These are phyloP conservation scores for Boletellus ananiceps DNA, from an alignment of 768 basidiomycete genomes.

Conservation along the genomic window DNA sequence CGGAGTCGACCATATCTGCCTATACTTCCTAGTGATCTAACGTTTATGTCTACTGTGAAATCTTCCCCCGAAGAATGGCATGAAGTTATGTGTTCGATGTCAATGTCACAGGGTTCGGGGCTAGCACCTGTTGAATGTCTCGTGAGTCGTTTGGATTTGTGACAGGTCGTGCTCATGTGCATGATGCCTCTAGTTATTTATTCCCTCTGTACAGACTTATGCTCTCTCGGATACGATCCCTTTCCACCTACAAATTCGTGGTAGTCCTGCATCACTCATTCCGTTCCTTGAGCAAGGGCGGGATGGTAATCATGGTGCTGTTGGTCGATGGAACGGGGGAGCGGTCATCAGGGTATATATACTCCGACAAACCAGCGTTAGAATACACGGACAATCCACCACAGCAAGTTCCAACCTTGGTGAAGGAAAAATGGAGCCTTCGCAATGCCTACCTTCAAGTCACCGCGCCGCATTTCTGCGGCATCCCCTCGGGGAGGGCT, in stretches of 20 bases:
- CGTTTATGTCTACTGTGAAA: constrained; percentile 58
- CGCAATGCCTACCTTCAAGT: constrained; percentile 34
- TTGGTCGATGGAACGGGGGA: constrained; percentile 7
- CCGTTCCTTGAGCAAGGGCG: constrained; percentile 37
- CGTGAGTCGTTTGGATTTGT: constrained; percentile 34
- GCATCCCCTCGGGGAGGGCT: constrained; percentile 20
- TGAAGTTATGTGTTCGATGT: constrained; percentile 44
- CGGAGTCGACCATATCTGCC: constrained; percentile 53
- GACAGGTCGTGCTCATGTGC: constrained; percentile 1
- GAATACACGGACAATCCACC: constrained; percentile 23
- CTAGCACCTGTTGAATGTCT: constrained; percentile 44
- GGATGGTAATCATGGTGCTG: background rate
- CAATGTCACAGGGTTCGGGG: constrained; percentile 31
- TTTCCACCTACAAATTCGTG: constrained; percentile 60
- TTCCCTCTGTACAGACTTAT: constrained; percentile 54
- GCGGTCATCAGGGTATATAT: constrained; percentile 45
- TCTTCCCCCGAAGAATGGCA: constrained; percentile 63
- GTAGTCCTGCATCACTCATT: constrained; percentile 40
- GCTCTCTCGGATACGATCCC: constrained; percentile 54
- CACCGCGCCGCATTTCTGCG: constrained; percentile 1
- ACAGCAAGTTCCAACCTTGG: constrained; percentile 33
- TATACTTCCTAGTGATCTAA: constrained; percentile 38
- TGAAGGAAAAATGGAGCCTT: constrained; percentile 45
- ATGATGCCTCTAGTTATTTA: constrained; percentile 43
- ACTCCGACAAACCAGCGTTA: constrained; percentile 44